phyloP scores from a whole-genome alignment of 371 early-diverging fungal species.

The Vairimorpha necatrix region DNA sequence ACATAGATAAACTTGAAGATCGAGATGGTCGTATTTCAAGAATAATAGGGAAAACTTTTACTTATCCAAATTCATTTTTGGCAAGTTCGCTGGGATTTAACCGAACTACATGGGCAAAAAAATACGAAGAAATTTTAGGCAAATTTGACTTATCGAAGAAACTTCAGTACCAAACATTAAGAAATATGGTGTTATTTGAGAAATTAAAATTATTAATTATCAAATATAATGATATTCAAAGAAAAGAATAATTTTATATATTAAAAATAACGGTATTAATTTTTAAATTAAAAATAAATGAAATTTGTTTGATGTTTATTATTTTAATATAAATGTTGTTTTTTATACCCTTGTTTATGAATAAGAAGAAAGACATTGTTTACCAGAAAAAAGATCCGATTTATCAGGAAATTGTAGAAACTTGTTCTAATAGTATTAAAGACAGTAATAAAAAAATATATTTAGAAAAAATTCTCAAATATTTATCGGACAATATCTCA shows the following conservation, averaged over 20 bases:
- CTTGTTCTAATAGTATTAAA: neutral
- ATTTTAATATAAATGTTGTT: too few relatives aligned
- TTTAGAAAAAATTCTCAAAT: constrained; percentile 14
- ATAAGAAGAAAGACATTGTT: too few relatives aligned
- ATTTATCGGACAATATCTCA: neutral
- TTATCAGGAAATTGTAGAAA: neutral
- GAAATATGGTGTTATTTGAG: constrained; percentile 58
- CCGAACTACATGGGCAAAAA: constrained; percentile 58
- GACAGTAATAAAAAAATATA: constrained; percentile 3
- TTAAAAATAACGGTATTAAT: neutral
- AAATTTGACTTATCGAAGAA: constrained; percentile 52
- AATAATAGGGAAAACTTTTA: constrained; percentile 23
- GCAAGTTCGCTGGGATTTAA: constrained; percentile 52
- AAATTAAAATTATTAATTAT: constrained; percentile 60
- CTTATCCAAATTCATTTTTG: constrained; percentile 48
- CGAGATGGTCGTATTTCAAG: constrained; percentile 11
- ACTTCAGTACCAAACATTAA: constrained; percentile 40
- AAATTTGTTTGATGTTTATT: too few relatives aligned
- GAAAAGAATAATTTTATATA: constrained; percentile 27
- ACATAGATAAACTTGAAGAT: constrained; percentile 42
- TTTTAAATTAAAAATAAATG: neutral
- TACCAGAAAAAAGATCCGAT: neutral
- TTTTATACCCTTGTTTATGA: neutral
- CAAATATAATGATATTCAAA: constrained; percentile 48
- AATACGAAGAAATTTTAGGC: constrained; percentile 49